A percentile compares a stretch with the other conserved stretches of the same genome.
These are phyloP conservation scores for Cladosporium velox DNA, from an alignment of 2,329 filamentous ascomycete genomes.

Conservation along the genomic window DNA sequence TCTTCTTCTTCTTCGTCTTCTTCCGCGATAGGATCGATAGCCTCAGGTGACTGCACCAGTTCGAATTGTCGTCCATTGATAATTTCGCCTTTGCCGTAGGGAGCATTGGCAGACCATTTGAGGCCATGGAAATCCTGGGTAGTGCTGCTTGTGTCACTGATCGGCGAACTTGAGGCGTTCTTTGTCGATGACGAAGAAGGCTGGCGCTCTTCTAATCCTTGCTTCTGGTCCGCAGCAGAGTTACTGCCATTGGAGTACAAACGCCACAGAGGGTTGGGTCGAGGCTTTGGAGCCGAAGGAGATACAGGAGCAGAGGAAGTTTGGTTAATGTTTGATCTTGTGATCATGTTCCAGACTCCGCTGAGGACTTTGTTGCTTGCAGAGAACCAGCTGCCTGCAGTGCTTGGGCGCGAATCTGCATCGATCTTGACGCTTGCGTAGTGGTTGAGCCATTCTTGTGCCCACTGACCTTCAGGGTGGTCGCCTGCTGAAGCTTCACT, in stretches of 20 bases:
- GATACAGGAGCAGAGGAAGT: not conserved
- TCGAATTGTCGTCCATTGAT: not conserved
- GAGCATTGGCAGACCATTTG: slow-evolving; percentile 4
- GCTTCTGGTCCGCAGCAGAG: not conserved
- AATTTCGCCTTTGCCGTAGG: slow-evolving; percentile 12
- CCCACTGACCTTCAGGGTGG: slow-evolving; percentile 13
- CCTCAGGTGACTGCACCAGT: slow-evolving; percentile 2
- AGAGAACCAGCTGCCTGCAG: slow-evolving; percentile 5
- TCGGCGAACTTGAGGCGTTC: not conserved
- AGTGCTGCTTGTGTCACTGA: not conserved
- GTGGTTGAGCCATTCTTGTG: slow-evolving; percentile 16
- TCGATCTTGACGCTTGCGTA: slow-evolving; percentile 7
- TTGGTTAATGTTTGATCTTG: not conserved
- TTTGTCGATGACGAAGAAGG: not conserved
- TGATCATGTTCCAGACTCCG: slow-evolving; percentile 8
- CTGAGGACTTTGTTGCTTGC: not conserved
- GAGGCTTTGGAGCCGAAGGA: not conserved
- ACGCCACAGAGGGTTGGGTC: not conserved
- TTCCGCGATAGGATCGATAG: not conserved
- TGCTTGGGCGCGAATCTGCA: slow-evolving; percentile 2
- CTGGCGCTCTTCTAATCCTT: not conserved
- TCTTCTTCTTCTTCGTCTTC: slow-evolving; percentile 4
- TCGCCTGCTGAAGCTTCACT: not conserved
- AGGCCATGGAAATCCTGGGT: slow-evolving; percentile 7
- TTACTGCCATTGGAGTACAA: not conserved